Evolutionary conservation across 1,284 basidiomycete genomes (phyloP).

Genomic region (Pyrrhoderma noxium): DNA sequence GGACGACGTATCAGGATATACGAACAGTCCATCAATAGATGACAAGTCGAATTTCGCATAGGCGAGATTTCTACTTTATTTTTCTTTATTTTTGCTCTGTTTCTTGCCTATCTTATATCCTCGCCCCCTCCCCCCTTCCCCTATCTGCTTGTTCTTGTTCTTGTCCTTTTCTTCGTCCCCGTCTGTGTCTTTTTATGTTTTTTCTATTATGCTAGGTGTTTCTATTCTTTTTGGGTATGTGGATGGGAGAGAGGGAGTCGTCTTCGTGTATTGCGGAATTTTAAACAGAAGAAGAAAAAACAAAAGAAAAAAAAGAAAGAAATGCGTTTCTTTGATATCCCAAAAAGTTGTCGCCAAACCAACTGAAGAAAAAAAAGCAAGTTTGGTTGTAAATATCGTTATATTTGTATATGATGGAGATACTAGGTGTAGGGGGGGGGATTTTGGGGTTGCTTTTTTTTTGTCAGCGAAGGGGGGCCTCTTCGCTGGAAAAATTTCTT

Average conservation of each 20-base stretch:
- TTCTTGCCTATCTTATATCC: neutral
- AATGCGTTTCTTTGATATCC: neutral
- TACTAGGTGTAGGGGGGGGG: conserved; percentile 2
- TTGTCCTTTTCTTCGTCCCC: neutral
- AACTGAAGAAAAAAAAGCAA: too few relatives aligned
- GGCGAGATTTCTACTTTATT: neutral
- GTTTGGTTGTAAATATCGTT: too few relatives aligned
- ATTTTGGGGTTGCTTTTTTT: too few relatives aligned
- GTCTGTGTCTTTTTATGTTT: neutral
- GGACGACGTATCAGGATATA: conserved; percentile 7
- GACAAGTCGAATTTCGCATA: conserved; percentile 13
- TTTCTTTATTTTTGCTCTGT: neutral
- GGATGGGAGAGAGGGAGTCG: too few relatives aligned
- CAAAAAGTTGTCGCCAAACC: too few relatives aligned
- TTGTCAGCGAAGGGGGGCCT: too few relatives aligned
- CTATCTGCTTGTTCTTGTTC: neutral
- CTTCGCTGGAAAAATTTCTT: too few relatives aligned
- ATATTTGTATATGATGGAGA: neutral
- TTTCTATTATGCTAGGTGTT: neutral
- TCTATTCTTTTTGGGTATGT: neutral
- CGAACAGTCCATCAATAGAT: conserved; percentile 7
- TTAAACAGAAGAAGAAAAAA: neutral
- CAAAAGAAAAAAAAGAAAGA: conserved; percentile 1
- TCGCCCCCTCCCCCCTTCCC: neutral
- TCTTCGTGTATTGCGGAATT: neutral